Conservation (phyloP, 176 grass and related monocot genomes). For the Panicum miliaceum region DNA sequence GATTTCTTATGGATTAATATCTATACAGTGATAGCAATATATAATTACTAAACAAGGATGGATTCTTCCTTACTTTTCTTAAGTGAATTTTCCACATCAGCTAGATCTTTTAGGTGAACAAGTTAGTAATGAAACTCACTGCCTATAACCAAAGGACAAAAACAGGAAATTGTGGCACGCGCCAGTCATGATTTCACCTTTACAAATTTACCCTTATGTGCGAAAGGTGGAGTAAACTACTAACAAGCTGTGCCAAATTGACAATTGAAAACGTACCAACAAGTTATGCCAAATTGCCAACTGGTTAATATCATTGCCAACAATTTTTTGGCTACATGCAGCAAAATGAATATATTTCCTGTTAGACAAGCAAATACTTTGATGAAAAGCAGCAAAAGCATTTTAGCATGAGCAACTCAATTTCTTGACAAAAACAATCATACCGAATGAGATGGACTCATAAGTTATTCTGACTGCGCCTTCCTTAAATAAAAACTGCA, state of each 20-base stretch:
- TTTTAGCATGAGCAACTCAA: not conserved
- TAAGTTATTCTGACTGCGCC: not conserved
- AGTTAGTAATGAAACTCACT: not conserved
- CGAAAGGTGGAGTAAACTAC: too few species aligned
- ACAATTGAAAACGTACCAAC: not conserved
- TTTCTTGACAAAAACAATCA: not conserved
- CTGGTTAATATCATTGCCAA: not conserved
- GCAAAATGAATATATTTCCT: too few species aligned
- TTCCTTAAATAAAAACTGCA: not conserved
- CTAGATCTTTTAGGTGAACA: not conserved
- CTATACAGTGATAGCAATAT: not conserved
- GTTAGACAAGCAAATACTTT: not conserved
- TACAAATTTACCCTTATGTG: not conserved
- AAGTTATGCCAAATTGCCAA: not conserved
- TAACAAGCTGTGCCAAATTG: not conserved
- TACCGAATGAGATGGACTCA: not conserved
- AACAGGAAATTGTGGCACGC: not conserved
- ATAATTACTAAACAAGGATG: conserved; percentile 1
- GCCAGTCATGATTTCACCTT: not conserved
- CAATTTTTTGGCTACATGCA: not conserved
- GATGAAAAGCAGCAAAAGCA: not conserved
- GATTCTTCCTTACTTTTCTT: not conserved
- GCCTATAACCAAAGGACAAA: not conserved
- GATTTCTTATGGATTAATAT: not conserved
- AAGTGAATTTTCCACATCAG: not conserved